Evolutionary conservation across 1,139 yeast genomes (phyloP).

Genomic region (Diutina pseudorugosa): DNA sequence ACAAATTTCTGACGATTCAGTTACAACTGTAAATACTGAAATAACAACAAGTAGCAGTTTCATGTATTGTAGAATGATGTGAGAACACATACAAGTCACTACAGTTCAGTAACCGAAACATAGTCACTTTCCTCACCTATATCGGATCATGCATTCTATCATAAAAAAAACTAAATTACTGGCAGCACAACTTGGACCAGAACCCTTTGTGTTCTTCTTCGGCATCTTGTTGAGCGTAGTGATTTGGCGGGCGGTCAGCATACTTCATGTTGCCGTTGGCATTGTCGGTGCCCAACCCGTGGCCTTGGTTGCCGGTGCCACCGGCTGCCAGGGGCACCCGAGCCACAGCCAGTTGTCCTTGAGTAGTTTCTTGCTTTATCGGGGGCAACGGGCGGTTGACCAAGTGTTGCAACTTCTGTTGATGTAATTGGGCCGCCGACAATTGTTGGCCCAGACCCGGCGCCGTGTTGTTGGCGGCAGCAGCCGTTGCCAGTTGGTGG

Average conservation of each 20-base stretch:
- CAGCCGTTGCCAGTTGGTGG: constrained; percentile 6
- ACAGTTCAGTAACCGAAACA: not conserved
- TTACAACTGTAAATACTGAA: too few species aligned
- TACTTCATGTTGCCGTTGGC: constrained; percentile 7
- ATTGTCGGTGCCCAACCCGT: constrained; percentile 9
- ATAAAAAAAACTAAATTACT: constrained; percentile 10
- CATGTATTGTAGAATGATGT: too few species aligned
- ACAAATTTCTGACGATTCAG: too few species aligned
- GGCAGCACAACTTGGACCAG: constrained; percentile 36
- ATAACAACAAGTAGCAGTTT: too few species aligned
- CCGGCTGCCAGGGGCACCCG: constrained; percentile 6
- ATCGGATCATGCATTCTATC: constrained; percentile 3
- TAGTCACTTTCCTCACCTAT: not conserved
- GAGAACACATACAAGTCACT: too few species aligned
- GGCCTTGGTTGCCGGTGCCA: constrained; percentile 6
- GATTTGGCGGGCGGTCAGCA: constrained; percentile 1
- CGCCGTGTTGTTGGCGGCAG: not conserved
- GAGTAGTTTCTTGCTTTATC: constrained; percentile 26
- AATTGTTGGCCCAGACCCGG: constrained; percentile 14
- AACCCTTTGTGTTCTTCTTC: constrained; percentile 29
- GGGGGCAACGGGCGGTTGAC: constrained; percentile 41
- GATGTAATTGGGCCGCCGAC: constrained; percentile 34
- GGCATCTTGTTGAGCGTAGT: constrained; percentile 11
- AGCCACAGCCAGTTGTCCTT: constrained; percentile 6
- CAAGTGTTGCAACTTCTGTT: constrained; percentile 39